Base-by-base conservation (phyloP, 164 flowering plant genomes). In the Stephania japonica region DNA sequence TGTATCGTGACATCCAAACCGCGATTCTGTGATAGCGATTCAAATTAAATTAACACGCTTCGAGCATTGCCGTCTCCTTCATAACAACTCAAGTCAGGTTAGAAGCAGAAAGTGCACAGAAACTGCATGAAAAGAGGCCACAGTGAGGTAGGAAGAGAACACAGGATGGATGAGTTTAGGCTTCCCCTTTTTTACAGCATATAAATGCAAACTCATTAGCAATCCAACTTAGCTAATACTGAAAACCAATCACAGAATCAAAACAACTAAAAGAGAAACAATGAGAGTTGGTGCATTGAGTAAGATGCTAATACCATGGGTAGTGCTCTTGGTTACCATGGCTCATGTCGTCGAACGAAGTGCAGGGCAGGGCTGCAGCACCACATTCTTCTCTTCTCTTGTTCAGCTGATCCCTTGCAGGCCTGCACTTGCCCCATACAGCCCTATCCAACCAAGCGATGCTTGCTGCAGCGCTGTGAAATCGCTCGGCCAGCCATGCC, bases 381-480 rank as follows among this genome's bases (percentile, higher is more conserved):
- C 81, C 77, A 87, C 98, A 23, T 94, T 92, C 86, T 87, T 92
- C 80, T 79, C 91, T 3, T 82, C 97, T 9, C 85, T 94, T 6
- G 83, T 92, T 53, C 88, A 91, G 84, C 82, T 94, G 68, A 87
- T 89, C 65, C 98, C 99, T n/a, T 94, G 99, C 76, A 79, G 91
- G 79, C 82, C 88, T 44, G 84, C 99, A 8, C 93, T 94, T 1
- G 79, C 90, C 25, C 94, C 97, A 10, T 89, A 85, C 56, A 85
- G 91, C 72, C 88, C 94, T 25, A 75, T 86, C 50, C 93, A 87
- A 2, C 98, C 98, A 7, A 90, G 80, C 71, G 90, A 88, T 13
- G 81, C 89, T 25, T 94, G 98, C 72, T 94, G 97, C 83, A 83
- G 65, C 65, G 88, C 97, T 11, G 75, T 94, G 72, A 83, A 75